phyloP scores from a whole-genome alignment of 2,329 filamentous ascomycete species.

The Colletotrichum limetticola region DNA sequence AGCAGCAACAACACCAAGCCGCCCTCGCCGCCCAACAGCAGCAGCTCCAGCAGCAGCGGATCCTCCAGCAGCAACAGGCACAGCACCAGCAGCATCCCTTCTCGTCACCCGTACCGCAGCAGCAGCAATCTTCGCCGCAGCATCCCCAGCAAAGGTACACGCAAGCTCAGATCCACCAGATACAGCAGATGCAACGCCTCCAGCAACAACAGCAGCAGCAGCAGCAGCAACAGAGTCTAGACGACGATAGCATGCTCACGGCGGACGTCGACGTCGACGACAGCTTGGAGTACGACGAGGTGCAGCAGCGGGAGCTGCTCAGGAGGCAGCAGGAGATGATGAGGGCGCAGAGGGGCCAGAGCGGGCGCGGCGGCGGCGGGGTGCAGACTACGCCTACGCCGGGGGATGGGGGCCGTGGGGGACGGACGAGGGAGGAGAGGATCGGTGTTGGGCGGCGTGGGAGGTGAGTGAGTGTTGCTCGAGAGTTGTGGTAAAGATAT shows the following conservation, averaged over 20 bases:
- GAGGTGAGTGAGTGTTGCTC: conserved; percentile 12
- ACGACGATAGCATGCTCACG: conserved; percentile 27
- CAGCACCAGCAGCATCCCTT: neutral
- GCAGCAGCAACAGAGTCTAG: conserved; percentile 29
- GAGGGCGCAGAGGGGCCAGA: conserved; percentile 35
- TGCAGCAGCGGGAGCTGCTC: conserved; percentile 16
- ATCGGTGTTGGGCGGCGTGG: conserved; percentile 47
- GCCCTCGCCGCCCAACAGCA: conserved; percentile 16
- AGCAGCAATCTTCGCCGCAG: conserved; percentile 18
- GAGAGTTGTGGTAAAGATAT: neutral
- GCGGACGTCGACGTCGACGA: conserved; percentile 27
- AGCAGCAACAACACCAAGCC: neutral
- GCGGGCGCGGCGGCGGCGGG: conserved; percentile 12
- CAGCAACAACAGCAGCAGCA: conserved; percentile 30
- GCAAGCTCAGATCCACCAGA: conserved; percentile 28
- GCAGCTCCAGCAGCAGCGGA: conserved; percentile 16
- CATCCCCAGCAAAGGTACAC: neutral
- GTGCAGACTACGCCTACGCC: conserved; percentile 42
- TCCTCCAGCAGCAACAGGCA: neutral
- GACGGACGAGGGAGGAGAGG: conserved; percentile 49
- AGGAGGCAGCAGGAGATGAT: conserved; percentile 27
- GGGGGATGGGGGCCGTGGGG: conserved; percentile 30
- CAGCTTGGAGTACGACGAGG: conserved; percentile 23
- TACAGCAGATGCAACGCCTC: conserved; percentile 15
- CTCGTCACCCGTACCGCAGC: neutral